Conservation (phyloP, 2,329 filamentous ascomycete genomes). For the Fusarium nematophilum region DNA sequence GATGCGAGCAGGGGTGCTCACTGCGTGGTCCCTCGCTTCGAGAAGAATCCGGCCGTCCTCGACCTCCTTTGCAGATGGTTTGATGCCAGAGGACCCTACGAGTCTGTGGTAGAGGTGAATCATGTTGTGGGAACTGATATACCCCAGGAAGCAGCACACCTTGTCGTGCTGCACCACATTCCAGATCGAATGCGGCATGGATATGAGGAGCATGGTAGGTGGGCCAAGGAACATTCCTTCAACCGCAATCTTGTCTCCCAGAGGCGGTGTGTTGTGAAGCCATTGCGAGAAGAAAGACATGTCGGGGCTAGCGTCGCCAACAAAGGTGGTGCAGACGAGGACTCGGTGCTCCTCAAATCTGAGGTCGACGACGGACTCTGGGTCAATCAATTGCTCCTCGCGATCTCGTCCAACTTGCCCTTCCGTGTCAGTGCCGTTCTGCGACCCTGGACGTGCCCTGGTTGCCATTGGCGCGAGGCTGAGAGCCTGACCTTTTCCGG, state of each 20-base stretch:
- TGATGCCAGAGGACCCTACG: slow-evolving; percentile 58
- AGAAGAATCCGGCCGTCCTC: slow-evolving; percentile 69
- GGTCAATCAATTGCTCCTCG: slow-evolving; percentile 58
- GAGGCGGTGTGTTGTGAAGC: slow-evolving; percentile 69
- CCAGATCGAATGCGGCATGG: slow-evolving; percentile 73
- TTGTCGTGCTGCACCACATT: slow-evolving; percentile 74
- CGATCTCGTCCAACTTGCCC: slow-evolving; percentile 35
- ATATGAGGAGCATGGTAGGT: slow-evolving; percentile 73
- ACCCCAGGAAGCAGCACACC: slow-evolving; percentile 73
- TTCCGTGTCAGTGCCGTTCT: slow-evolving; percentile 45
- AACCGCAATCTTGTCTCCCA: slow-evolving; percentile 69
- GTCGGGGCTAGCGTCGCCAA: slow-evolving; percentile 72
- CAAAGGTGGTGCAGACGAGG: slow-evolving; percentile 75
- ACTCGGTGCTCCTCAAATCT: slow-evolving; percentile 72
- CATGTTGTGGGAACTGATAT: slow-evolving; percentile 75
- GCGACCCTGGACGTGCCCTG: slow-evolving; percentile 43
- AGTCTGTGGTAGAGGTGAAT: slow-evolving; percentile 71
- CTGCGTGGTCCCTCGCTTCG: slow-evolving; percentile 62
- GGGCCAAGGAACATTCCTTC: slow-evolving; percentile 77
- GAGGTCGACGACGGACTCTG: slow-evolving; percentile 63
- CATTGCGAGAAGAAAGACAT: slow-evolving; percentile 75
- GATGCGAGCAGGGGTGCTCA: slow-evolving; percentile 47
- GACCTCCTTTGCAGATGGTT: slow-evolving; percentile 62
- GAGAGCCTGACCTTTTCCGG: slow-evolving; percentile 64
- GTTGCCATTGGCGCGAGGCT: slow-evolving; percentile 61